Evolutionary conservation across 768 basidiomycete species (phyloP).

Genomic region (Lactarius indigo): DNA sequence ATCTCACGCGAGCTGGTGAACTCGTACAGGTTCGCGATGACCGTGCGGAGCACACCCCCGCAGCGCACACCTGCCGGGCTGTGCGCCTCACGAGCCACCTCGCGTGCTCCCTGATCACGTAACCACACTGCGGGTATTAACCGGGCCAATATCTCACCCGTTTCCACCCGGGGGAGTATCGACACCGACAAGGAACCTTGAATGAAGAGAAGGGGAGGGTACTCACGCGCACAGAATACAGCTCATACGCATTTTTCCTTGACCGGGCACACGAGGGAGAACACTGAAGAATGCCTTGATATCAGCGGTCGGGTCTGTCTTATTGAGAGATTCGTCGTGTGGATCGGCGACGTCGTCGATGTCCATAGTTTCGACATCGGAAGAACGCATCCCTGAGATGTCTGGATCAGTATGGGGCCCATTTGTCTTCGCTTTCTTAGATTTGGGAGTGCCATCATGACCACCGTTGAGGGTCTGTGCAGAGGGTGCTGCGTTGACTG

Average conservation of each 20-base stretch:
- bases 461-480: no score
- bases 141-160: no score
- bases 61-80: conserved; percentile 47
- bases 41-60: conserved; percentile 47
- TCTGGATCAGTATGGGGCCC: no score
- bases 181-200: no score
- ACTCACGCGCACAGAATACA: neutral
- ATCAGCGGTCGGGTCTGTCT: neutral
- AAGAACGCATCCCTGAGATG: no score
- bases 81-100: conserved; percentile 48
- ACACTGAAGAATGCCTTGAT: neutral
- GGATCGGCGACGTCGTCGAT: no score
- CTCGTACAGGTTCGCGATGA: conserved; percentile 43
- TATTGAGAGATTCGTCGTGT: neutral
- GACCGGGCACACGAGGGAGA: neutral
- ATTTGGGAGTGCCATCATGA: no score
- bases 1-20: conserved; percentile 31
- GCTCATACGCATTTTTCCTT: neutral
- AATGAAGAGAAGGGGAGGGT: neutral
- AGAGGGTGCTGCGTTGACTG: no score
- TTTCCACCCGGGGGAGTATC: no score
- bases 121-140: no score
- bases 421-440: no score
- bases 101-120: conserved; percentile 47
- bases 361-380: no score